Base-by-base conservation (phyloP, 306 rosid genomes). In the Quillaja saponaria region DNA sequence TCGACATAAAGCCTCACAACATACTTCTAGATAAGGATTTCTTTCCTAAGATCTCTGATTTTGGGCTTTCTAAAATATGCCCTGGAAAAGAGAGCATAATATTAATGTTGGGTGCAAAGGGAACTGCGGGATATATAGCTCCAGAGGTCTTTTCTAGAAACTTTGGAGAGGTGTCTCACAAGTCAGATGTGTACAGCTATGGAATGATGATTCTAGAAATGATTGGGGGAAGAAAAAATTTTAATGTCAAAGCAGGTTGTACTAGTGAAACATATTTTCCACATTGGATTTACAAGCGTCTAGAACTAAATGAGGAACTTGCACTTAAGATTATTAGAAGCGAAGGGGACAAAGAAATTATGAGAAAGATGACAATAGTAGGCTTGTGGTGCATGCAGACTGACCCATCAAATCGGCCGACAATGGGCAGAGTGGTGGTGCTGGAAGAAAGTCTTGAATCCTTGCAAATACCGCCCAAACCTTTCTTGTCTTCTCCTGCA, bases 361-460 rank as follows among this genome's bases (percentile, higher is more conserved):
- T 69, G 3, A 67, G 21, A 39, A 63, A 62, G 59, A 46, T 76
- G 80, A 59, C 60, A 12, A 66, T 74, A 10, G 67, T 54, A 28
- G 48, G 67, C 56, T 46, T 62, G 3, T 62, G 67, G 67, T 62
- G 67, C 56, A 65, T 76, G n/a, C 66, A 76, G n/a, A 70, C 69
- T 1, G 11, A 78, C 0, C 72, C 72, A 31, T 50, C 49, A 31
- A 33, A 37, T 8, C 19, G 72, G 10, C 78, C 76, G 8, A 3
- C 67, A 6, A 77, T 67, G 75, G 62, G 13, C 3, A 8, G 11
- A 67, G 78, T 55, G 2, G 68, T 72, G 10, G 69, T 67, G 82
- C 8, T 78, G 21, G 75, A 58, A 52, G 78, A 78, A 2, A 67
- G 69, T 25, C 4, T 58, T 37, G 76, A 64, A 4, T 52, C 61